Evolutionary conservation across 331 rosid genomes (phyloP).

Genomic region (Rhamnella rubrinervis): DNA sequence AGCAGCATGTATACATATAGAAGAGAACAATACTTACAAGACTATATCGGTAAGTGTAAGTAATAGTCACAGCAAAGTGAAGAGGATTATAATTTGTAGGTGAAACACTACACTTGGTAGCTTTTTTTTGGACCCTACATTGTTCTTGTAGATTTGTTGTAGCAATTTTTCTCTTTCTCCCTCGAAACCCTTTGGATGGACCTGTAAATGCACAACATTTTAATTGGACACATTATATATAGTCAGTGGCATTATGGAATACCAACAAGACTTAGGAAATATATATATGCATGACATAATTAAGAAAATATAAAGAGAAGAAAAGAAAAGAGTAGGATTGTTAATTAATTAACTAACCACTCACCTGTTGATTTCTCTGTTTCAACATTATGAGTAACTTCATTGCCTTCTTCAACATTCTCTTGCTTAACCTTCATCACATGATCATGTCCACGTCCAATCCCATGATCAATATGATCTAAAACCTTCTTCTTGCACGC

Average conservation of each 20-base stretch:
- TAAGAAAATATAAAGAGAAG: no score
- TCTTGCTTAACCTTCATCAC: constrained; percentile 2
- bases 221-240: background rate
- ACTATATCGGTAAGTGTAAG: no score
- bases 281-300: background rate
- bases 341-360: background rate
- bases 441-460: background rate
- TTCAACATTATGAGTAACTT: background rate
- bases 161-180: background rate
- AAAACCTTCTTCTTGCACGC: no score
- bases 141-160: background rate
- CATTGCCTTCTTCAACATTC: no score
- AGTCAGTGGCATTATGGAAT: background rate
- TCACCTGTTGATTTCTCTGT: constrained; percentile 3
- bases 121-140: no score
- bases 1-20: no score
- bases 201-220: constrained; percentile 8
- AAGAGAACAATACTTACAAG: no score
- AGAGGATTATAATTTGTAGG: no score
- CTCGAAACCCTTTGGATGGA: background rate
- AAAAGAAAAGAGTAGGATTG: background rate
- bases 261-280: background rate
- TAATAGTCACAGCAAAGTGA: no score
- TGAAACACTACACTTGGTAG: no score
- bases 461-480: no score